A percentile compares a stretch with the other conserved stretches of the same genome.
These are phyloP conservation scores for Xylogone sp. DNA, from an alignment of 2,329 filamentous ascomycete genomes.

Conservation along the genomic window DNA sequence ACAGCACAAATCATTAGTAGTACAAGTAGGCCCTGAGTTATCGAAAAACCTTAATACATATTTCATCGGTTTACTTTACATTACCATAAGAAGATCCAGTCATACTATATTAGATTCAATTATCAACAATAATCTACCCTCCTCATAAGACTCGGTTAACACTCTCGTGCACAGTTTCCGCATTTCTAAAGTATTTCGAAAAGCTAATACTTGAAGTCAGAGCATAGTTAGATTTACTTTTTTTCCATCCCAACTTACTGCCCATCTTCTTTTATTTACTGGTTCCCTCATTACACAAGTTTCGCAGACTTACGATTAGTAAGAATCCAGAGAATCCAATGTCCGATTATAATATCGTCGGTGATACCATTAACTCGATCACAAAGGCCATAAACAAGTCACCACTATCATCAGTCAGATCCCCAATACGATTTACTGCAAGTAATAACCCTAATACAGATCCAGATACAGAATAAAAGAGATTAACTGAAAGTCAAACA, in stretches of 20 bases:
- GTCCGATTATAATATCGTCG: slow-evolving; percentile 63
- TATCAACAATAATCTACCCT: slow-evolving; percentile 56
- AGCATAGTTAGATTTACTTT: slow-evolving; percentile 38
- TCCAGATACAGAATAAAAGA: slow-evolving; percentile 9
- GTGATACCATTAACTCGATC: slow-evolving; percentile 68
- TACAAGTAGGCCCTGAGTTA: too few species aligned
- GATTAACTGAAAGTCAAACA: slow-evolving; percentile 20
- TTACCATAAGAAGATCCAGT: too few species aligned
- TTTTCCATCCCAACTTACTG: slow-evolving; percentile 54
- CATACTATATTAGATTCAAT: too few species aligned
- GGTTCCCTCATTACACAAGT: slow-evolving; percentile 14
- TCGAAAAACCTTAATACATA: too few species aligned
- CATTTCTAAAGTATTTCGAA: slow-evolving; percentile 28
- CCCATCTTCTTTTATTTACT: slow-evolving; percentile 64
- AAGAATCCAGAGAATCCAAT: slow-evolving; percentile 18
- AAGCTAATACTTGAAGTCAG: slow-evolving; percentile 38
- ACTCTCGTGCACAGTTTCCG: slow-evolving; percentile 30
- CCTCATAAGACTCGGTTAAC: slow-evolving; percentile 48
- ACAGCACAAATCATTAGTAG: too few species aligned
- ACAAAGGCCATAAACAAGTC: slow-evolving; percentile 46
- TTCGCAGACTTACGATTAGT: slow-evolving; percentile 20
- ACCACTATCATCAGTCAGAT: slow-evolving; percentile 62
- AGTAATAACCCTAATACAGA: slow-evolving; percentile 40
- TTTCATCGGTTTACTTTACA: too few species aligned
- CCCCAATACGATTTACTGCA: slow-evolving; percentile 43